Conservation (phyloP, 441 rosid genomes). For the Bruguiera hainesii region DNA sequence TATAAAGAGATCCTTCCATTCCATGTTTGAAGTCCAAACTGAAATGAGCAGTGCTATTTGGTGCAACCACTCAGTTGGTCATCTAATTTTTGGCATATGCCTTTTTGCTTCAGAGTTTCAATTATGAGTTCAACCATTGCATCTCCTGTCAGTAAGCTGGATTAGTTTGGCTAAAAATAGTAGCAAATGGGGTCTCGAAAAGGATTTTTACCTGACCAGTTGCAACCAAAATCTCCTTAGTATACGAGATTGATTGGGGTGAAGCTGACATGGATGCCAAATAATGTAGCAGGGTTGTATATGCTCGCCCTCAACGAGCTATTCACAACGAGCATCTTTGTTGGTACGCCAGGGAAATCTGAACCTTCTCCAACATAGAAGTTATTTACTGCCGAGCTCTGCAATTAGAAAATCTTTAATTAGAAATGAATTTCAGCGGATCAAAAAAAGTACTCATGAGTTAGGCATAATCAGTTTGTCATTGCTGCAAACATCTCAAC, state of each 20-base stretch:
- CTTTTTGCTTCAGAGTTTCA: too few species aligned
- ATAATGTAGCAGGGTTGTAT: slow-evolving; percentile 61
- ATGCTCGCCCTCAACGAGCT: slow-evolving; percentile 45
- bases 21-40: too few species aligned
- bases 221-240: slow-evolving; percentile 51
- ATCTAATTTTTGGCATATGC: neutral
- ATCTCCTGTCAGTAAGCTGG: too few species aligned
- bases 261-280: slow-evolving; percentile 69
- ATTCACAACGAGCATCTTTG: slow-evolving; percentile 58
- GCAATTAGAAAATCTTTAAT: too few species aligned
- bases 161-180: neutral
- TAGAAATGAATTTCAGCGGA: too few species aligned
- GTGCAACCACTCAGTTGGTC: too few species aligned
- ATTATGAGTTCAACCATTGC: too few species aligned
- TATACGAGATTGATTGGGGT: slow-evolving; percentile 46
- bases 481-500: too few species aligned
- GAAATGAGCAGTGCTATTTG: too few species aligned
- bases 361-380: slow-evolving; percentile 64
- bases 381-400: slow-evolving; percentile 19
- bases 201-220: slow-evolving; percentile 49
- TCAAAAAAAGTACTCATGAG: too few species aligned
- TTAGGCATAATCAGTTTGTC: too few species aligned
- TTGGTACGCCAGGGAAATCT: slow-evolving; percentile 64
- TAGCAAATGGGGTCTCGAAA: neutral
- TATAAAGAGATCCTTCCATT: neutral